A percentile compares a stretch with the other conserved stretches of the same genome.
Evolutionary conservation across 352 stramenopile species (phyloP).

Genomic region (Phytophthora palmivora): DNA sequence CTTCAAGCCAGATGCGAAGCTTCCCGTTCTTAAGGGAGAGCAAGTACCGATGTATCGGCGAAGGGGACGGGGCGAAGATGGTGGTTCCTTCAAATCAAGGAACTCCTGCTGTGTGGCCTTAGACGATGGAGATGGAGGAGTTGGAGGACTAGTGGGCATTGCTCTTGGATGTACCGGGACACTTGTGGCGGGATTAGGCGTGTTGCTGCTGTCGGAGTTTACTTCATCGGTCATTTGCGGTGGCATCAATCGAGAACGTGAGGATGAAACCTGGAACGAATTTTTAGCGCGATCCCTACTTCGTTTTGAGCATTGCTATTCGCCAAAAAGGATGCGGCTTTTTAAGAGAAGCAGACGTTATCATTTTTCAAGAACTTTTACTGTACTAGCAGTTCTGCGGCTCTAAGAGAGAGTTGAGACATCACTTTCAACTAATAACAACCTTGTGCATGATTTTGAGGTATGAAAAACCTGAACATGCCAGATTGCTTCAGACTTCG

Average conservation of each 20-base stretch:
- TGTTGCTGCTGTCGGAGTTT: neutral
- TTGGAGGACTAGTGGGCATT: neutral
- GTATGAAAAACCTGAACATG: too few relatives aligned
- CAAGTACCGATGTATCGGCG: slow-evolving; percentile 8
- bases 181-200: neutral
- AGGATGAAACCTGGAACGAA: neutral
- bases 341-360: too few relatives aligned
- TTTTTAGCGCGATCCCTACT: too few relatives aligned
- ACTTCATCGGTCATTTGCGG: neutral
- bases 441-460: too few relatives aligned
- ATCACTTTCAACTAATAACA: too few relatives aligned
- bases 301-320: too few relatives aligned
- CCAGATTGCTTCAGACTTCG: too few relatives aligned
- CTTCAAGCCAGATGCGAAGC: slow-evolving; percentile 22
- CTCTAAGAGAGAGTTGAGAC: too few relatives aligned
- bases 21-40: slow-evolving; percentile 6
- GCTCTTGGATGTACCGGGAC: neutral
- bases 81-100: slow-evolving; percentile 8
- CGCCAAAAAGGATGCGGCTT: too few relatives aligned
- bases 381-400: too few relatives aligned
- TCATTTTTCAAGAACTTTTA: too few relatives aligned
- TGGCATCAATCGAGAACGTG: neutral
- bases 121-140: too few relatives aligned
- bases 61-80: slow-evolving; percentile 1
- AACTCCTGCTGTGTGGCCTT: neutral